phyloP scores from a whole-genome alignment of 768 basidiomycete species.

The Calocybe gangraenosa region DNA sequence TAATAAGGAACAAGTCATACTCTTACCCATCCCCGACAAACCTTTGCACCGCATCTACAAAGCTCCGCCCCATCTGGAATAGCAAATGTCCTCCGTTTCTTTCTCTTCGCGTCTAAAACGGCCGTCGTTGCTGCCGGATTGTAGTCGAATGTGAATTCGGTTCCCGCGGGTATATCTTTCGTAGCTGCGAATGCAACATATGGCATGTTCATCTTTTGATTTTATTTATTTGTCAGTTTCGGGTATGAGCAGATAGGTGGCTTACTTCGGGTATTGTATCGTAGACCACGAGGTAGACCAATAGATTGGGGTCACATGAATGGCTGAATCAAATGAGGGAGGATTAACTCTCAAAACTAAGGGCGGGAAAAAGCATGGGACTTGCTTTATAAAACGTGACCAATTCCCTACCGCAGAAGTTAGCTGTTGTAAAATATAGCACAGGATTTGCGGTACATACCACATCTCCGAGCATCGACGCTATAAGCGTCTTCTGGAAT shows the following conservation, averaged over 20 bases:
- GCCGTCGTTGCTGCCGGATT: conserved; percentile 36
- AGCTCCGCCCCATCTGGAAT: conserved; percentile 24
- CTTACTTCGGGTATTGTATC: conserved; percentile 56
- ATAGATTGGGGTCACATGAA: conserved; percentile 60
- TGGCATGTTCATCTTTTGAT: conserved; percentile 53
- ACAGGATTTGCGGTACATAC: conserved; percentile 30
- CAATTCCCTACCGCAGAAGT: conserved; percentile 57
- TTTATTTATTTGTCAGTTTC: too few species aligned
- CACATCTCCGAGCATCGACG: conserved; percentile 50
- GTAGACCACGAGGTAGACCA: conserved; percentile 55
- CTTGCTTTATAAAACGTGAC: conserved; percentile 73
- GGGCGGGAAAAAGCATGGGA: not conserved
- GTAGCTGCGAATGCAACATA: conserved; percentile 59
- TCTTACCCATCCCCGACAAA: conserved; percentile 21
- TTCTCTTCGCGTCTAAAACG: conserved; percentile 2
- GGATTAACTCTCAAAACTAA: not conserved
- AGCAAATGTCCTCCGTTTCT: conserved; percentile 19
- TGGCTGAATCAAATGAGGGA: conserved; percentile 57
- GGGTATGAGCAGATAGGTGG: conserved; percentile 3
- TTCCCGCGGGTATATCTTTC: conserved; percentile 40
- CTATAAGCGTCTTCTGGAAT: conserved; percentile 36
- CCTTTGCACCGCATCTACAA: conserved; percentile 31
- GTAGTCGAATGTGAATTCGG: conserved; percentile 66
- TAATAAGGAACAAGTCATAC: too few species aligned
- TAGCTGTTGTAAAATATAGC: not conserved